Percentiles rank a stretch among this genome's conserved stretches.
These are phyloP conservation scores for Parastagonospora avenae DNA, from an alignment of 2,329 filamentous ascomycete species.

Conservation along the genomic window DNA sequence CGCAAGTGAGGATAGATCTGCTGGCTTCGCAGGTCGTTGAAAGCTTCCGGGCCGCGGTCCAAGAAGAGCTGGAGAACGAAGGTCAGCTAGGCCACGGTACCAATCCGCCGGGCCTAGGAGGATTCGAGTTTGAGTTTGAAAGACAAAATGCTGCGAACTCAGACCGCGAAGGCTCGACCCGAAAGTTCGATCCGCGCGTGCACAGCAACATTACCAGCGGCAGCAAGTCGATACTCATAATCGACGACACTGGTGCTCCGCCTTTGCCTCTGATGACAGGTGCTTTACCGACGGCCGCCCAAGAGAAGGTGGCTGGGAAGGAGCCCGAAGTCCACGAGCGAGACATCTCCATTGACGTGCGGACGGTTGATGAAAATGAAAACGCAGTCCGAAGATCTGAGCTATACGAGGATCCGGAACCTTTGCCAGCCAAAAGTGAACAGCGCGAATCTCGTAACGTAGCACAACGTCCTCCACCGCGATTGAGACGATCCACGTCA, in stretches of 20 bases:
- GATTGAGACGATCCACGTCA: slow-evolving; percentile 36
- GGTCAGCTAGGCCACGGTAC: slow-evolving; percentile 23
- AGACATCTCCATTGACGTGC: slow-evolving; percentile 24
- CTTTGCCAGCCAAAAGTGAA: slow-evolving; percentile 15
- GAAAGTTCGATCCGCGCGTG: slow-evolving; percentile 43
- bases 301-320: slow-evolving; percentile 11
- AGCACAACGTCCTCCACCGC: slow-evolving; percentile 21
- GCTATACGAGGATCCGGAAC: slow-evolving; percentile 21
- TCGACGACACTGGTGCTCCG: slow-evolving; percentile 70
- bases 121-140: slow-evolving; percentile 45
- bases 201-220: slow-evolving; percentile 70
- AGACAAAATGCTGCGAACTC: slow-evolving; percentile 19
- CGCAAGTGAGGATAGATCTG: slow-evolving; percentile 74
- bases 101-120: slow-evolving; percentile 30
- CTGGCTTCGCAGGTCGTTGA: slow-evolving; percentile 79
- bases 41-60: slow-evolving; percentile 77
- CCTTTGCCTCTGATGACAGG: slow-evolving; percentile 61
- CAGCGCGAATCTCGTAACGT: slow-evolving; percentile 23
- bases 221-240: slow-evolving; percentile 90
- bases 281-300: slow-evolving; percentile 41
- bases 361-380: slow-evolving; percentile 12
- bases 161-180: slow-evolving; percentile 9
- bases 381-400: slow-evolving; percentile 23
- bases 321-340: slow-evolving; percentile 11
- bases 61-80: slow-evolving; percentile 59